Conservation (phyloP, 2,329 filamentous ascomycete genomes). For the Thielaviopsis euricoi region DNA sequence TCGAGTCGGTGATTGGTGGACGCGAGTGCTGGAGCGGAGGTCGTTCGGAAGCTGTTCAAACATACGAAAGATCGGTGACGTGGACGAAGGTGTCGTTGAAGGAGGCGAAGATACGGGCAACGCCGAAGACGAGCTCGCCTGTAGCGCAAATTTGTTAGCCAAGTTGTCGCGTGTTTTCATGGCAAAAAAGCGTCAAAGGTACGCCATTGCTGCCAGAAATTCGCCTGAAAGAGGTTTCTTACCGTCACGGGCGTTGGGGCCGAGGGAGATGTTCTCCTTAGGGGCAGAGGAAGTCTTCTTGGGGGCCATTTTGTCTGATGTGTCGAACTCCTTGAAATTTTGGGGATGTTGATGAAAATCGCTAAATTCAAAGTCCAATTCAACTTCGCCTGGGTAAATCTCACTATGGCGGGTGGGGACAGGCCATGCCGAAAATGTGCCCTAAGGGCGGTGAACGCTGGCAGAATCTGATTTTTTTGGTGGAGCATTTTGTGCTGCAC, state of each 20-base stretch:
- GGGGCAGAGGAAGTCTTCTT: constrained; percentile 74
- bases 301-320: constrained; percentile 63
- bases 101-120: constrained; percentile 94
- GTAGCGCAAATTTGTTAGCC: constrained; percentile 15
- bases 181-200: neutral
- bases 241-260: constrained; percentile 94
- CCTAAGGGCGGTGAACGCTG: constrained; percentile 21
- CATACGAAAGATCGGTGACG: constrained; percentile 94
- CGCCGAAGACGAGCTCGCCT: constrained; percentile 96
- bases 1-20: neutral
- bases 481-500: constrained; percentile 10
- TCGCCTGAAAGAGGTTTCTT: constrained; percentile 18
- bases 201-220: neutral
- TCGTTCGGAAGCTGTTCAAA: constrained; percentile 16
- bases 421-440: constrained; percentile 3
- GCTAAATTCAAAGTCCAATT: constrained; percentile 6
- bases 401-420: constrained; percentile 5
- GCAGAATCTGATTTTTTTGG: constrained; percentile 19
- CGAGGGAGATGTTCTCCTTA: constrained; percentile 97
- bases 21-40: neutral
- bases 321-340: constrained; percentile 13
- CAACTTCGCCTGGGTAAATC: constrained; percentile 9
- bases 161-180: neutral
- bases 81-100: constrained; percentile 94
- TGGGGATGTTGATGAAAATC: constrained; percentile 12